A percentile compares a stretch with the other conserved stretches of the same genome.
phyloP scores from a whole-genome alignment of 148 eudicot species.

The Drosera capensis region DNA sequence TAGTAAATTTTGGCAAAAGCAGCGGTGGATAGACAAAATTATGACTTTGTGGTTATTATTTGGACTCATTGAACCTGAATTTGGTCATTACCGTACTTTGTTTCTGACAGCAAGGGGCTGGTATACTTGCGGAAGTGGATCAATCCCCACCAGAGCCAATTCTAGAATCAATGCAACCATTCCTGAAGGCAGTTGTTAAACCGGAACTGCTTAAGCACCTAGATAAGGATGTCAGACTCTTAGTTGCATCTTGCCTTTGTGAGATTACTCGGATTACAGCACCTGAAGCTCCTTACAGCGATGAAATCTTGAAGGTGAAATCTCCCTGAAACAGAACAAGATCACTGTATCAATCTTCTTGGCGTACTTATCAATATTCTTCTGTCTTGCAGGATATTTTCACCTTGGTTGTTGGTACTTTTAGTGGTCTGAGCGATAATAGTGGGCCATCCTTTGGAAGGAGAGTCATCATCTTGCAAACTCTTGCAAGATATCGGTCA shows the following conservation, averaged over 20 bases:
- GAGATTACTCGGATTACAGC: constrained; percentile 97
- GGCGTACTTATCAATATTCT: neutral
- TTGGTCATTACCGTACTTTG: constrained; percentile 4
- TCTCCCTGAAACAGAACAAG: neutral
- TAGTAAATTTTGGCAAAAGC: neutral
- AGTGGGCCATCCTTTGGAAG: constrained; percentile 75
- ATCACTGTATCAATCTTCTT: neutral
- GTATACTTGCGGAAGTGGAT: constrained; percentile 68
- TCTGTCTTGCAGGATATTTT: constrained; percentile 58
- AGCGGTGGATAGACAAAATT: neutral
- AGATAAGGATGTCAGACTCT: constrained; percentile 71
- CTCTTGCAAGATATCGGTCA: constrained; percentile 87
- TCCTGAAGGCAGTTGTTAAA: constrained; percentile 62
- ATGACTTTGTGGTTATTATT: neutral
- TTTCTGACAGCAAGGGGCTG: constrained; percentile 51
- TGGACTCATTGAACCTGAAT: neutral
- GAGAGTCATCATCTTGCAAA: constrained; percentile 82
- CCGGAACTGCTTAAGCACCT: constrained; percentile 81
- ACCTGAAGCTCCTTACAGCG: constrained; percentile 91
- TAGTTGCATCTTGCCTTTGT: constrained; percentile 82
- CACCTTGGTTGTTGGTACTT: constrained; percentile 65
- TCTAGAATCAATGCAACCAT: constrained; percentile 73
- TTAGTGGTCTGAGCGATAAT: constrained; percentile 64
- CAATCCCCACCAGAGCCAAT: constrained; percentile 57
- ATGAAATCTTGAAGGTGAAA: constrained; percentile 68